Evolutionary conservation across 495 filamentous ascomycete species (phyloP).

Genomic region (Penicillium cinerascens): DNA sequence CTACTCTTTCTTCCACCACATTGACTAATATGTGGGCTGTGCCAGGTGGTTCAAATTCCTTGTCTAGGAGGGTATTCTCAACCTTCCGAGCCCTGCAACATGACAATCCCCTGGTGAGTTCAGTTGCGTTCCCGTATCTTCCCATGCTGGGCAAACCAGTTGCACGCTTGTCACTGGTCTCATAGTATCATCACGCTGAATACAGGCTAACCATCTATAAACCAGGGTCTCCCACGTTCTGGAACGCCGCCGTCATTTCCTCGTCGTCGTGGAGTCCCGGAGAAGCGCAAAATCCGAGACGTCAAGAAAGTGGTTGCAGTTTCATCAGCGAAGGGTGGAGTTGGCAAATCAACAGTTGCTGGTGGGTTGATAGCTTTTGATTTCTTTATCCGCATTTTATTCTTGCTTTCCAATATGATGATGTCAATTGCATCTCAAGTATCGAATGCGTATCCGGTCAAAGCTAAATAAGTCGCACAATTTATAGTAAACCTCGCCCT

Average conservation of each 20-base stretch:
- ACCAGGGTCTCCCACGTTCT: conserved; percentile 74
- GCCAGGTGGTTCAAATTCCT: neutral
- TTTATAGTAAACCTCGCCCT: conserved; percentile 77
- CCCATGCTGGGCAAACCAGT: neutral
- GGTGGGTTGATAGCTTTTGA: conserved; percentile 42
- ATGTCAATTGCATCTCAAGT: neutral
- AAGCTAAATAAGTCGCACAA: neutral
- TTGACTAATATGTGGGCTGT: conserved; percentile 7
- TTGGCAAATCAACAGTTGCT: conserved; percentile 92
- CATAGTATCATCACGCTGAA: neutral
- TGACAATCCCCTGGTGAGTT: conserved; percentile 83
- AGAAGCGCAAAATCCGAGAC: conserved; percentile 71
- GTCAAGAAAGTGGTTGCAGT: conserved; percentile 88
- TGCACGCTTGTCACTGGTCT: neutral
- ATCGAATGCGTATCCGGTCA: neutral
- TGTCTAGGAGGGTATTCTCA: conserved; percentile 54
- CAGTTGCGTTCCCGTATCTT: neutral
- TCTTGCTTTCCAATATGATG: neutral
- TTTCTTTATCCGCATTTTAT: neutral
- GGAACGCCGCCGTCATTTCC: conserved; percentile 69
- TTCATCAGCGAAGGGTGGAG: conserved; percentile 93
- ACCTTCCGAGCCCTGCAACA: conserved; percentile 62
- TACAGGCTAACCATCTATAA: neutral
- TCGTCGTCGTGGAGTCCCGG: conserved; percentile 78
- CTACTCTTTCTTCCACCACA: neutral